Evolutionary conservation across 2,329 filamentous ascomycete genomes (phyloP).

Genomic region (Trichoderma lentiforme): DNA sequence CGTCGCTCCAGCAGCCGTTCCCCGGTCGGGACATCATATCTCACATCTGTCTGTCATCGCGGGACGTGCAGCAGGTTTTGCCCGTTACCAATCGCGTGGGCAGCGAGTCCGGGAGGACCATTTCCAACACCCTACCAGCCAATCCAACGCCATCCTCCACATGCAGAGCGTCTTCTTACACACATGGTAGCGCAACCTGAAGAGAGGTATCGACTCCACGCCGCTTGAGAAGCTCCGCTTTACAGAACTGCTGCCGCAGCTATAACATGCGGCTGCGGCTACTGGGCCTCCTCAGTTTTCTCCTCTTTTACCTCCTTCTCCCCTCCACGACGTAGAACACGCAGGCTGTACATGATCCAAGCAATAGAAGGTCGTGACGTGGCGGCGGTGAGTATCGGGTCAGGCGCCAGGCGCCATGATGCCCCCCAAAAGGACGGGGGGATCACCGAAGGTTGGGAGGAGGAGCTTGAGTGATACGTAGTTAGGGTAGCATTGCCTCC

Average conservation of each 20-base stretch:
- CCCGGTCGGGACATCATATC: constrained; percentile 16
- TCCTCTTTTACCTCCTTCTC: constrained; percentile 3
- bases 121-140: not conserved
- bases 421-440: not conserved
- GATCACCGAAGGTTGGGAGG: not conserved
- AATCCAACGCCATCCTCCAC: not conserved
- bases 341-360: not conserved
- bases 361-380: constrained; percentile 17
- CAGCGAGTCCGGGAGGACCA: constrained; percentile 7
- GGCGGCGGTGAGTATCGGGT: constrained; percentile 18
- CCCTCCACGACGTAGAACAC: not conserved
- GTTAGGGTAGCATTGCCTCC: constrained; percentile 15
- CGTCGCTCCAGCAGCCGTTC: constrained; percentile 16
- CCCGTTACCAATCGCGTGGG: constrained; percentile 18
- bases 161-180: not conserved
- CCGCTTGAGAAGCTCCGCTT: not conserved
- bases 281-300: not conserved
- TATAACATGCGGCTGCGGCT: constrained; percentile 6
- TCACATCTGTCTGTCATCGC: constrained; percentile 20
- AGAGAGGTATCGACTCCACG: constrained; percentile 7
- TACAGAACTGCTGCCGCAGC: not conserved
- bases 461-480: not conserved
- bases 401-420: constrained; percentile 12
- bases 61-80: constrained; percentile 17
- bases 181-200: not conserved